Conservation (phyloP, 2,329 filamentous ascomycete genomes). For the Paracoccidioides brasiliensis region DNA sequence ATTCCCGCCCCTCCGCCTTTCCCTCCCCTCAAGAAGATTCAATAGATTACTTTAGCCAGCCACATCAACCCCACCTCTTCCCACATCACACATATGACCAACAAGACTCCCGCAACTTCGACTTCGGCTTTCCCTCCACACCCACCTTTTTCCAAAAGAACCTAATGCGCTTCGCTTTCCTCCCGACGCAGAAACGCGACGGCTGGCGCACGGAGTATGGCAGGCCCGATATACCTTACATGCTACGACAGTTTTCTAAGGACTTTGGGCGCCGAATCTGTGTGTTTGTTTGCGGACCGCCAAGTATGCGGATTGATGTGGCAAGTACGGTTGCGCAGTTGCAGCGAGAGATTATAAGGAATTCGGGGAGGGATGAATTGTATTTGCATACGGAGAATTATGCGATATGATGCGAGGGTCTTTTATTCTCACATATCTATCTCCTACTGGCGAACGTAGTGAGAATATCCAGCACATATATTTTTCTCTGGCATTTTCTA, state of each 20-base stretch:
- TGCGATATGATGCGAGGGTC: constrained; percentile 46
- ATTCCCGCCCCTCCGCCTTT: background rate
- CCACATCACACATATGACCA: background rate
- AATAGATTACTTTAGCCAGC: constrained; percentile 4
- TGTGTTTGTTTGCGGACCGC: constrained; percentile 85
- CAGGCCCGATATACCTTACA: constrained; percentile 72
- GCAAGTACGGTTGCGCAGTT: constrained; percentile 71
- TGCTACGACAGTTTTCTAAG: constrained; percentile 69
- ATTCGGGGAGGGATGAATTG: constrained; percentile 70
- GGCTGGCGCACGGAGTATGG: constrained; percentile 91
- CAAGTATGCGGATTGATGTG: constrained; percentile 75
- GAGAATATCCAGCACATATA: too few relatives aligned
- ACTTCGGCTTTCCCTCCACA: constrained; percentile 70
- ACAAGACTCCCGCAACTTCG: constrained; percentile 34
- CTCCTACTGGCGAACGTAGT: too few relatives aligned
- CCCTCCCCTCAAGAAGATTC: background rate
- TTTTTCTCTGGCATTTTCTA: too few relatives aligned
- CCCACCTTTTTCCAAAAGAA: constrained; percentile 82
- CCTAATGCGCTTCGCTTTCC: constrained; percentile 80
- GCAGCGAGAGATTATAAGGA: constrained; percentile 71
- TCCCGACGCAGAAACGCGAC: constrained; percentile 44
- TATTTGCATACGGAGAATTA: constrained; percentile 95
- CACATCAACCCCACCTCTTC: background rate
- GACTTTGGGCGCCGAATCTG: constrained; percentile 73
- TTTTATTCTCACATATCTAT: background rate